These are phyloP conservation scores for Coniochaeta sp. DNA, from an alignment of 2,329 filamentous ascomycete genomes.

Conservation along the genomic window DNA sequence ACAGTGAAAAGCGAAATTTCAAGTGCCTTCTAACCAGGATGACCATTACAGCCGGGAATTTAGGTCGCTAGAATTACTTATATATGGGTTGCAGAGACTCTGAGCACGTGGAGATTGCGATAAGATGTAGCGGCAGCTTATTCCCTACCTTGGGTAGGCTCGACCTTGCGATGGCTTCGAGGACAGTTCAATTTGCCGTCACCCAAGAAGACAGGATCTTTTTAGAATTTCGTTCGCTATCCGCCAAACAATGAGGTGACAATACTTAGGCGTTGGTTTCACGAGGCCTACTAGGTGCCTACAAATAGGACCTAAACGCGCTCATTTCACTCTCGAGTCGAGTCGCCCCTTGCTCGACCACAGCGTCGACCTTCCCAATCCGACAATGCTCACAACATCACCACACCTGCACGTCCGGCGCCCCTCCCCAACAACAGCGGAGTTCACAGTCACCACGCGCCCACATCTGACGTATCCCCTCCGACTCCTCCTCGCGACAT, in stretches of 20 bases:
- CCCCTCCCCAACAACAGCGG: slow-evolving; percentile 81
- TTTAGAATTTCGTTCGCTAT: background rate
- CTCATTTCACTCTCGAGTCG: too few relatives aligned
- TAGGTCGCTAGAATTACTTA: background rate
- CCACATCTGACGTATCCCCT: slow-evolving; percentile 43
- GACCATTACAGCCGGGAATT: slow-evolving; percentile 53
- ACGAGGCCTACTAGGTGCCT: background rate
- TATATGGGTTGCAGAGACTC: slow-evolving; percentile 6
- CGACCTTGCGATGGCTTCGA: too few relatives aligned
- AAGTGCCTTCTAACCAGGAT: slow-evolving; percentile 48
- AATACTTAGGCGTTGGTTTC: background rate
- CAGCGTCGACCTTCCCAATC: background rate
- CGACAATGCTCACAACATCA: slow-evolving; percentile 51
- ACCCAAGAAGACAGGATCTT: background rate
- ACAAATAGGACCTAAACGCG: background rate
- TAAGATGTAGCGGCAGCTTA: background rate
- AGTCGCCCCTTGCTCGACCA: background rate
- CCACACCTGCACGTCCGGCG: slow-evolving; percentile 56
- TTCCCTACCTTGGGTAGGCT: too few relatives aligned
- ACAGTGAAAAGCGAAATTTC: slow-evolving; percentile 36
- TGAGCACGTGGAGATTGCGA: background rate
- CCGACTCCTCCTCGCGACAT: slow-evolving; percentile 33
- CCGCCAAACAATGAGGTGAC: background rate
- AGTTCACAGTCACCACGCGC: slow-evolving; percentile 84
- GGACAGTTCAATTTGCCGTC: too few relatives aligned